Percentiles rank a stretch among this genome's conserved stretches.
These are phyloP conservation scores for Corniculantispora saksenae DNA, from an alignment of 2,329 filamentous ascomycete genomes.

Conservation along the genomic window DNA sequence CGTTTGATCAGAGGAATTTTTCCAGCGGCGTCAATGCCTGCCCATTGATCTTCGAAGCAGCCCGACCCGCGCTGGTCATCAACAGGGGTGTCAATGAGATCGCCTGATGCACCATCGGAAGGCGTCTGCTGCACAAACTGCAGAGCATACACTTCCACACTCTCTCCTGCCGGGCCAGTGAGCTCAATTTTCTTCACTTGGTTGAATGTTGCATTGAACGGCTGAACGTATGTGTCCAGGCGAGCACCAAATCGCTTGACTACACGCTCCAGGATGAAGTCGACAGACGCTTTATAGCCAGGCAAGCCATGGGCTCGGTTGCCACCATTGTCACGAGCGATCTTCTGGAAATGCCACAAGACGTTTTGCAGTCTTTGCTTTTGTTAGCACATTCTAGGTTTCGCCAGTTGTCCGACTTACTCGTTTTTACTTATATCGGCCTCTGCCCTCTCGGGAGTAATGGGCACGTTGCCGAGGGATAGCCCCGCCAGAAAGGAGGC, in stretches of 20 bases:
- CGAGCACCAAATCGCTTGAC: conserved; percentile 40
- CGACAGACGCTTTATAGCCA: conserved; percentile 58
- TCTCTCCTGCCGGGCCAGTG: conserved; percentile 34
- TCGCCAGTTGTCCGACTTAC: neutral
- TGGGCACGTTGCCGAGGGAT: neutral
- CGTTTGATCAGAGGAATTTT: conserved; percentile 49
- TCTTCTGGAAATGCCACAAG: conserved; percentile 55
- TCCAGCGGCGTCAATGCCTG: conserved; percentile 40
- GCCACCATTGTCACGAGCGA: conserved; percentile 56
- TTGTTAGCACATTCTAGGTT: neutral
- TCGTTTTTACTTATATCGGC: neutral
- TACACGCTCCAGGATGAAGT: conserved; percentile 54
- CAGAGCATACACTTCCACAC: conserved; percentile 45
- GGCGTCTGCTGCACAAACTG: conserved; percentile 49
- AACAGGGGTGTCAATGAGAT: conserved; percentile 37
- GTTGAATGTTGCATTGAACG: conserved; percentile 49
- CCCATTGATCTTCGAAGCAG: conserved; percentile 45
- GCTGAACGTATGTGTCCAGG: conserved; percentile 47
- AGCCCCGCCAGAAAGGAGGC: neutral
- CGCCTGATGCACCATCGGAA: conserved; percentile 35
- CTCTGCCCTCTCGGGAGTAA: neutral
- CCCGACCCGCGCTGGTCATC: conserved; percentile 38
- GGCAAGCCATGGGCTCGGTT: conserved; percentile 62
- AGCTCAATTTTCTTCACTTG: conserved; percentile 44
- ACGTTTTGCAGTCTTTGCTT: conserved; percentile 50